A percentile compares a stretch with the other conserved stretches of the same genome.
Evolutionary conservation across 1,284 basidiomycete species (phyloP).

Genomic region (Tylopilus sp.): DNA sequence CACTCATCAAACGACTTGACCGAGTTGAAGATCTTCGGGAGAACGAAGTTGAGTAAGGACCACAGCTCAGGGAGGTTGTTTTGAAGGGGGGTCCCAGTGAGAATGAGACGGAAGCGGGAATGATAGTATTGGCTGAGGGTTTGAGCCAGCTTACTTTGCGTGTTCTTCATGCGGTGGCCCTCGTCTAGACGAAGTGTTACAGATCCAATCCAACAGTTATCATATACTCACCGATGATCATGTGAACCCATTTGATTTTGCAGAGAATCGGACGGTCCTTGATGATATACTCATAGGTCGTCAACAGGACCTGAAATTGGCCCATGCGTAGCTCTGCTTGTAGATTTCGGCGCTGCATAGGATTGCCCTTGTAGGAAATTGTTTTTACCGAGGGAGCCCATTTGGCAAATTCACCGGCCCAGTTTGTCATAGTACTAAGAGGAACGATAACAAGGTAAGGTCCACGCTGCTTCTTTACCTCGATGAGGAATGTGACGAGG

Average conservation of each 20-base stretch:
- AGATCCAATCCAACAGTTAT: not conserved
- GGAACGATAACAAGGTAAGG: conserved; percentile 98
- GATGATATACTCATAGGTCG: conserved; percentile 99
- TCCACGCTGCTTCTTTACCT: conserved; percentile 85
- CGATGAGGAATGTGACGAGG: conserved; percentile 93
- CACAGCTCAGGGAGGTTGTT: conserved; percentile 99
- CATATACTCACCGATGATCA: conserved; percentile 79
- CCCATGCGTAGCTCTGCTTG: conserved; percentile 72
- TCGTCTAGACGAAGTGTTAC: conserved; percentile 57
- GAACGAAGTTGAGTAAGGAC: conserved; percentile 96
- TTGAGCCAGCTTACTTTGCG: conserved; percentile 89
- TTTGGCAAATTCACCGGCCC: conserved; percentile 94
- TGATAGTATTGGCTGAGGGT: conserved; percentile 93
- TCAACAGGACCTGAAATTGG: conserved; percentile 93
- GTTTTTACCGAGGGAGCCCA: conserved; percentile 90
- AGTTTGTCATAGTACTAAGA: conserved; percentile 97
- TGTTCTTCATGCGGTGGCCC: conserved; percentile 99
- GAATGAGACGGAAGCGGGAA: conserved; percentile 90
- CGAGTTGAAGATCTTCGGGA: conserved; percentile 99
- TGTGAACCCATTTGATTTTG: conserved; percentile 96
- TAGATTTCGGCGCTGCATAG: conserved; percentile 67
- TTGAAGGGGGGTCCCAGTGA: conserved; percentile 97
- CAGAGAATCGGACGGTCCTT: conserved; percentile 89
- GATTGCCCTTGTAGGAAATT: conserved; percentile 94
- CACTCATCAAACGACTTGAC: conserved; percentile 99